Conservation (phyloP, 345 rosid species). For the Capsella bursapastoris region DNA sequence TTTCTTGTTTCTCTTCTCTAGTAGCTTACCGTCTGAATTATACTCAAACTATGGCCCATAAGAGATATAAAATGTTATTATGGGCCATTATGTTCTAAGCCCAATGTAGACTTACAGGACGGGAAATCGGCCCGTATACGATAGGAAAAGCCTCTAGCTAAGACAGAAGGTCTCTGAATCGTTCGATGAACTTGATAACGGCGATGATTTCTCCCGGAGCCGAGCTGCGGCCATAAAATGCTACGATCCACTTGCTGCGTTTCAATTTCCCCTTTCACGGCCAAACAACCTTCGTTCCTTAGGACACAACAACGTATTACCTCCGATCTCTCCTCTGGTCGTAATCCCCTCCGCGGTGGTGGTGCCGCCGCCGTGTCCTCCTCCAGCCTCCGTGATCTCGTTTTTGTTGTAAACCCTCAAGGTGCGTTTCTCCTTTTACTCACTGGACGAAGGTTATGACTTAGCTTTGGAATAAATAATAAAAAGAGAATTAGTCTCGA, state of each 20-base stretch:
- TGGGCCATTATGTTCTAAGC: constrained; percentile 1
- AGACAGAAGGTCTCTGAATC: not conserved
- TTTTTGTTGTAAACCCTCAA: constrained; percentile 89
- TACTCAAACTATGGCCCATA: not conserved
- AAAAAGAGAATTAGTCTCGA: constrained; percentile 6
- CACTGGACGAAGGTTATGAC: not conserved
- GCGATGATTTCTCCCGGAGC: constrained; percentile 37
- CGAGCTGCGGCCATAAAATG: constrained; percentile 41
- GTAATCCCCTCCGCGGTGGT: constrained; percentile 40
- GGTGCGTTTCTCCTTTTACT: constrained; percentile 49
- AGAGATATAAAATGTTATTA: not conserved
- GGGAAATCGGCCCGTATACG: constrained; percentile 16
- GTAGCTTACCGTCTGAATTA: too few species aligned
- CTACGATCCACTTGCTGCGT: constrained; percentile 39
- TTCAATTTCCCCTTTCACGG: constrained; percentile 39
- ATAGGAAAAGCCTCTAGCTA: not conserved
- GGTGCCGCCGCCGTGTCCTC: constrained; percentile 45
- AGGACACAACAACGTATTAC: constrained; percentile 51
- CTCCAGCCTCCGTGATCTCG: constrained; percentile 78
- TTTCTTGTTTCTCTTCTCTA: not conserved
- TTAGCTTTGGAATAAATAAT: not conserved
- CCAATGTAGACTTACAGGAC: not conserved
- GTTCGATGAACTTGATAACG: constrained; percentile 30
- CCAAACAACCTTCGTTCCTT: constrained; percentile 44
- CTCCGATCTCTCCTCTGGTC: constrained; percentile 54